Conservation (phyloP, 371 early-diverging fungal genomes). For the Mucor sp. region DNA sequence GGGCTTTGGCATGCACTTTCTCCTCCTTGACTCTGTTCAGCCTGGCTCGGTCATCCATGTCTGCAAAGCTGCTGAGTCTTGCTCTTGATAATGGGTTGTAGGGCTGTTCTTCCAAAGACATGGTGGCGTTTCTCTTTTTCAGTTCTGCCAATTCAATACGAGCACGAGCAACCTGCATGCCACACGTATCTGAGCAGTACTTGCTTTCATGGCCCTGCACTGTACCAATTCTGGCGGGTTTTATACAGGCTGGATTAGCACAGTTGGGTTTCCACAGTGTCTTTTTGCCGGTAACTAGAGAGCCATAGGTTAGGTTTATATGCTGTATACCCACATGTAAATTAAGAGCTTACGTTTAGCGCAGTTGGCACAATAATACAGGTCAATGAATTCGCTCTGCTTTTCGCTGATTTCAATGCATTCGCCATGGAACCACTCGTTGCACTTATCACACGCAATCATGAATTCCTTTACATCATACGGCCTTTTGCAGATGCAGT, state of each 20-base stretch:
- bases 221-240: constrained; percentile 39
- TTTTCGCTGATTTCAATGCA: constrained; percentile 56
- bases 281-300: constrained; percentile 49
- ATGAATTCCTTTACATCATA: constrained; percentile 54
- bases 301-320: not conserved
- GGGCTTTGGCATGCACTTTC: constrained; percentile 23
- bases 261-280: constrained; percentile 59
- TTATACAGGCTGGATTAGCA: constrained; percentile 48
- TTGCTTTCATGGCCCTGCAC: constrained; percentile 38
- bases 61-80: constrained; percentile 30
- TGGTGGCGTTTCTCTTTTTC: constrained; percentile 26
- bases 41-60: constrained; percentile 40
- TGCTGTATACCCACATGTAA: too few species aligned
- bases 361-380: constrained; percentile 56
- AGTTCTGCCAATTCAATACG: constrained; percentile 42
- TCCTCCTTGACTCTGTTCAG: constrained; percentile 29
- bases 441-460: constrained; percentile 63
- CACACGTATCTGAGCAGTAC: constrained; percentile 46
- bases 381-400: constrained; percentile 53
- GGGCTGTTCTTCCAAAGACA: constrained; percentile 20
- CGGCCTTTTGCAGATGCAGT: constrained; percentile 55
- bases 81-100: constrained; percentile 25
- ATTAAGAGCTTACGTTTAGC: constrained; percentile 30
- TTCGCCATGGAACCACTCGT: constrained; percentile 64
- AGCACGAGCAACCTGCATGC: constrained; percentile 49